These are phyloP conservation scores for Ceratobasidium sp. DNA, from an alignment of 1,284 basidiomycete genomes.

Conservation along the genomic window DNA sequence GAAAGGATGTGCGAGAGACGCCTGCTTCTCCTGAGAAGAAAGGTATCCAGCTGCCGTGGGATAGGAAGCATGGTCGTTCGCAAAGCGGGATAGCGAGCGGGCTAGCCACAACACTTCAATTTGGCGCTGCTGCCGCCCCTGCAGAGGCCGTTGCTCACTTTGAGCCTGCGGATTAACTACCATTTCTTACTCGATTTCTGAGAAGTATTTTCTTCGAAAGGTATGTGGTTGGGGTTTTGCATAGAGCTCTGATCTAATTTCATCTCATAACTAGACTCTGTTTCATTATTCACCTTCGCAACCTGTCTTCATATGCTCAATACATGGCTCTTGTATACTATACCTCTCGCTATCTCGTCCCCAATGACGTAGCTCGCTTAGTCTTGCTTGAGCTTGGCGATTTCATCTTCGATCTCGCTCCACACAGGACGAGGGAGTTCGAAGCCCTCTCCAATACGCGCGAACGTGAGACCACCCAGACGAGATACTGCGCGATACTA, in stretches of 20 bases:
- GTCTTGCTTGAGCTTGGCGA: constrained; percentile 23
- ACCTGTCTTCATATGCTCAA: neutral
- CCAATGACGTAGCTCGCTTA: neutral
- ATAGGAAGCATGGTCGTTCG: constrained; percentile 24
- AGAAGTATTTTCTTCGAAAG: neutral
- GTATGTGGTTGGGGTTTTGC: neutral
- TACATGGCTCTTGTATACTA: neutral
- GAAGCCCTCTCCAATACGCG: constrained; percentile 68
- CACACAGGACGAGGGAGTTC: constrained; percentile 71
- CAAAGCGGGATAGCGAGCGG: constrained; percentile 39
- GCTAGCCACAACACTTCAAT: constrained; percentile 31
- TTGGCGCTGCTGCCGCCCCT: constrained; percentile 29
- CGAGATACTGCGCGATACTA: constrained; percentile 70
- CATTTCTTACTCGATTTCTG: too few species aligned
- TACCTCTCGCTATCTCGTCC: neutral
- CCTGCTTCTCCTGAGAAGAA: neutral
- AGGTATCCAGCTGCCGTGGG: constrained; percentile 21
- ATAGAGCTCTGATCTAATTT: neutral
- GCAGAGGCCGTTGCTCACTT: constrained; percentile 3
- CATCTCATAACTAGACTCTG: neutral
- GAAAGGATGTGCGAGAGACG: neutral
- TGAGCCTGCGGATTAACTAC: too few species aligned
- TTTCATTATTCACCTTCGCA: neutral
- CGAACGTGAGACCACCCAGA: constrained; percentile 74
- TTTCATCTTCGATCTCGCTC: constrained; percentile 63